Evolutionary conservation across 768 basidiomycete species (phyloP), one percentile per base, ranked within the genome.

Genomic region (Agrocybe praecox): DNA sequence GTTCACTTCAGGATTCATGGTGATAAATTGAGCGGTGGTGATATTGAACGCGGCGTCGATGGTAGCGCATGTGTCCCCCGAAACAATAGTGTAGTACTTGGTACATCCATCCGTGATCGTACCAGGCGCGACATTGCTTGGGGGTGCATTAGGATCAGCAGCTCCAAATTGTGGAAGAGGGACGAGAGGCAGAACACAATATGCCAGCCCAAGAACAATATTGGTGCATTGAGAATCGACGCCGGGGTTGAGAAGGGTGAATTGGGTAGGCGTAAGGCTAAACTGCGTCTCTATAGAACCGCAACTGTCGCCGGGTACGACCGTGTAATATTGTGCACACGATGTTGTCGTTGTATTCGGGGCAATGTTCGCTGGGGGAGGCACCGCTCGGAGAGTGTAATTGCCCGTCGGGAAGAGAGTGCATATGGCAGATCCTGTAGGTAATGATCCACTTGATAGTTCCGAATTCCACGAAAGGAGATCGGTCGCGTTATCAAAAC

Each of bases 391-490:
- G 10, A 68, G 54, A 19, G 67, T 68, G 51, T 68, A 65, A 48
- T 66, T 68, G n/a, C 65, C 48, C 9, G 29, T 33, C 11, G 48
- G 48, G 29, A 49, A 49, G 17, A 49, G 19, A n/a, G 33, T 49
- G 29, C 48, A 49, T 18, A 49, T 49, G 12, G 48, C 48, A 26
- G 48, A 49, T 10, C 48, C 48, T 33, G 29, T 33, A 21, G 48
- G 48, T 18, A 49, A 18, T 18, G 48, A 50, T 22, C 55, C 55
- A 23, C 51, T 56, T 1, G 51, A 44, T 24, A 67, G 64, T 49
- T 67, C 58, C 15, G 56, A 57, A 44, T 67, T 67, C 62, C 64
- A 69, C 5, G 51, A 60, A 17, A 40, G 42, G 46, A 69, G 64
- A 2, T 49, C 34, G 15, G 62, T 45, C 17, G 59, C 46, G 45